Percentiles rank a stretch among this genome's conserved stretches.
Conservation (phyloP, 176 grass and related monocot species). For the Puccinellia tenuiflora region DNA sequence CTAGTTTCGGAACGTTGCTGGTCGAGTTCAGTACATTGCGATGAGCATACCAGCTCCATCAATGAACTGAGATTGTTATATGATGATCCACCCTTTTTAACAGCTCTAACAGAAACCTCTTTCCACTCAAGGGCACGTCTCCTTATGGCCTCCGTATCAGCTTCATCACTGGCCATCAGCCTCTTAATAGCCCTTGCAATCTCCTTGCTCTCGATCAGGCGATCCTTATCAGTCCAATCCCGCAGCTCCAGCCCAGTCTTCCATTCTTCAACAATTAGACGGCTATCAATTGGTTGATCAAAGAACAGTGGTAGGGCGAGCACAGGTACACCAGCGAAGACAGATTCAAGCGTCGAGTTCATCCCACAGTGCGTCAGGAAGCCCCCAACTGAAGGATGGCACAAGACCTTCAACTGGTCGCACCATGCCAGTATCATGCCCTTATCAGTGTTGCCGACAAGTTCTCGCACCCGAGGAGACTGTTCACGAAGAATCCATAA, state of each 20-base stretch:
- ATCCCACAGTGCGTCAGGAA: conserved; percentile 64
- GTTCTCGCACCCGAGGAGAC: not conserved
- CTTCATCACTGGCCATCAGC: conserved; percentile 34
- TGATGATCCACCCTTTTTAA: conserved; percentile 33
- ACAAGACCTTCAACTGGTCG: conserved; percentile 37
- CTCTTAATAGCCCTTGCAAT: conserved; percentile 28
- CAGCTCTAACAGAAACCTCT: conserved; percentile 20
- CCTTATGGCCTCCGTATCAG: conserved; percentile 25
- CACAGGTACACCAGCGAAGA: conserved; percentile 45
- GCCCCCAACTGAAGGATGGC: conserved; percentile 52
- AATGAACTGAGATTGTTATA: conserved; percentile 31
- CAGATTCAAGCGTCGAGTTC: conserved; percentile 47
- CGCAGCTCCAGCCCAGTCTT: conserved; percentile 30
- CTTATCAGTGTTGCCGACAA: conserved; percentile 1
- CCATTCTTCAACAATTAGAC: conserved; percentile 56
- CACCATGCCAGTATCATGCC: conserved; percentile 51
- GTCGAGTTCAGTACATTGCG: not conserved
- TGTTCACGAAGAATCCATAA: conserved; percentile 49
- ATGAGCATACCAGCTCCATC: conserved; percentile 21
- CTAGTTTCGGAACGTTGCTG: not conserved
- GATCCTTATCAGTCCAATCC: conserved; percentile 12
- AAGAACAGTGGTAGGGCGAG: conserved; percentile 44
- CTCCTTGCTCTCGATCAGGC: conserved; percentile 28
- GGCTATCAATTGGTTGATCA: conserved; percentile 45
- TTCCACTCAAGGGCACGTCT: conserved; percentile 27